phyloP scores from a whole-genome alignment of 2,329 filamentous ascomycete species.

The Botrytis deweyae region DNA sequence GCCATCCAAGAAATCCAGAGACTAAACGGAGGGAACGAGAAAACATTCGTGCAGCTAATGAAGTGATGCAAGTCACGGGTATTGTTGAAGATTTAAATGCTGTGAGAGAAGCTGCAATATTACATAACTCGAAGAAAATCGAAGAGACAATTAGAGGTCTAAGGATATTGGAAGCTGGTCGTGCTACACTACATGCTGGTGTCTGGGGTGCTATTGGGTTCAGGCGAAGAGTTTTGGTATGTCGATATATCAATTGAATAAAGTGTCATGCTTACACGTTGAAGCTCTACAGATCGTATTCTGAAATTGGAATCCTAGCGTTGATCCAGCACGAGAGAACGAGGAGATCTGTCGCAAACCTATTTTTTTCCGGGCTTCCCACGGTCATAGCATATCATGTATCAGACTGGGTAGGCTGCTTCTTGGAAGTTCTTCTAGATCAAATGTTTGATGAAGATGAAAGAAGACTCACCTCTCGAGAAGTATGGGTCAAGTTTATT shows the following conservation, averaged over 20 bases:
- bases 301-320: constrained; percentile 30
- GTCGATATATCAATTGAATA: neutral
- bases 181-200: constrained; percentile 34
- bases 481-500: constrained; percentile 21
- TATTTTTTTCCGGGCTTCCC: constrained; percentile 37
- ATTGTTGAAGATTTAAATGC: constrained; percentile 38
- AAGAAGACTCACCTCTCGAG: constrained; percentile 22
- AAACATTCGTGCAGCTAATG: constrained; percentile 40
- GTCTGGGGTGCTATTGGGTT: constrained; percentile 40
- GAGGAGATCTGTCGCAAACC: constrained; percentile 25
- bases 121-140: constrained; percentile 27
- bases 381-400: constrained; percentile 35
- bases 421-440: constrained; percentile 32
- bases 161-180: constrained; percentile 36
- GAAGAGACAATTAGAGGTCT: constrained; percentile 36
- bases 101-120: constrained; percentile 31
- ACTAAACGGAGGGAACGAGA: constrained; percentile 38
- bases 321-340: constrained; percentile 34
- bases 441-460: constrained; percentile 29
- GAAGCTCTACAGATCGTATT: constrained; percentile 39
- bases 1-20: constrained; percentile 38
- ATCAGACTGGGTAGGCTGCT: constrained; percentile 32
- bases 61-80: constrained; percentile 41
- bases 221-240: constrained; percentile 38
- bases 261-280: neutral